Percentiles rank a stretch among this genome's conserved stretches.
Evolutionary conservation across 345 rosid genomes (phyloP).

Genomic region (Eucalyptus lansdowneana): DNA sequence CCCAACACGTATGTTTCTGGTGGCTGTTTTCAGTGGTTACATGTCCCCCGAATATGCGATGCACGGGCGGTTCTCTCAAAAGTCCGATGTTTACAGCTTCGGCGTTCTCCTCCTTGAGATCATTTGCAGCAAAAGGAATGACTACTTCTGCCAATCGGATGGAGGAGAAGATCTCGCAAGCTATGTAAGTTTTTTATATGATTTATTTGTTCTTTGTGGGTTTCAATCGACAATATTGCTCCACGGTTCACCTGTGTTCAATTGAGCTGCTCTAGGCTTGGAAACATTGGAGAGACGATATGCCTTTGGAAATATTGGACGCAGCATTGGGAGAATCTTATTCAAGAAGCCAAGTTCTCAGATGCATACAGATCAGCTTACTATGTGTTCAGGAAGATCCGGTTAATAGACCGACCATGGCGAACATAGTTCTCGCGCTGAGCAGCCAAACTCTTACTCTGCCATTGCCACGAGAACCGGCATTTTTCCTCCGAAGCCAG

Average conservation of each 20-base stretch:
- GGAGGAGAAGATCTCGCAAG: neutral
- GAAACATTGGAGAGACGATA: neutral
- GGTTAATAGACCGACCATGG: neutral
- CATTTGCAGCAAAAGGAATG: constrained; percentile 13
- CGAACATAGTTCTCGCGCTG: neutral
- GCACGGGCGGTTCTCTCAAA: constrained; percentile 11
- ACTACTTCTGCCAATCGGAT: neutral
- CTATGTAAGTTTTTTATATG: neutral
- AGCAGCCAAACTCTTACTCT: neutral
- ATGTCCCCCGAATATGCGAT: constrained; percentile 25
- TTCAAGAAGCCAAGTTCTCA: neutral
- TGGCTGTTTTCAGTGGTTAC: constrained; percentile 14
- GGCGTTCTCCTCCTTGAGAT: constrained; percentile 4
- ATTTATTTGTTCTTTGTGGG: neutral
- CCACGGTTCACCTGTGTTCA: neutral
- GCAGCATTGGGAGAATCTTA: neutral
- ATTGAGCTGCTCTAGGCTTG: neutral
- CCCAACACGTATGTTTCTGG: neutral
- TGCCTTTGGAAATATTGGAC: neutral
- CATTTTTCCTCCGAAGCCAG: neutral
- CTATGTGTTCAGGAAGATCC: neutral
- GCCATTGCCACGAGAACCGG: neutral
- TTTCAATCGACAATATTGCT: neutral
- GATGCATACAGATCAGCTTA: neutral
- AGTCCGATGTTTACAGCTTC: constrained; percentile 23